A percentile compares a stretch with the other conserved stretches of the same genome.
Evolutionary conservation across 2,329 filamentous ascomycete genomes (phyloP).

Genomic region (Pestalotiopsis fici): DNA sequence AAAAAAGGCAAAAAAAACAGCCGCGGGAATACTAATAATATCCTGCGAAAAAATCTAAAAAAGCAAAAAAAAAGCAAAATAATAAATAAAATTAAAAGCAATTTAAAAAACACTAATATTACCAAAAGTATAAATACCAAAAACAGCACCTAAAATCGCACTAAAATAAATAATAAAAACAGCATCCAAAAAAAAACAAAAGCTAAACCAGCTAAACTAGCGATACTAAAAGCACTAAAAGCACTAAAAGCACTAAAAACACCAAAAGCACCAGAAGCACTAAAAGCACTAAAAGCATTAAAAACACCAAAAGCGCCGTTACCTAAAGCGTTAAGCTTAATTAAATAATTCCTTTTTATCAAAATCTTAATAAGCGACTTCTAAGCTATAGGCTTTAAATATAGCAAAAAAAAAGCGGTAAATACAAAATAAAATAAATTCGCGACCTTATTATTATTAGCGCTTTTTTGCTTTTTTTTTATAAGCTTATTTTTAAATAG

Average conservation of each 20-base stretch:
- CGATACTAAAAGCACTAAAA: neutral
- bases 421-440: neutral
- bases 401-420: neutral
- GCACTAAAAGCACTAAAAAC: no score
- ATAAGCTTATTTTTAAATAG: neutral
- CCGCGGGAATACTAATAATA: no score
- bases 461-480: neutral
- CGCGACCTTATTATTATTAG: neutral
- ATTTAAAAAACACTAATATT: no score
- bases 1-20: neutral
- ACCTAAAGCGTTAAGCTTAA: neutral
- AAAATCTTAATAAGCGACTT: neutral
- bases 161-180: no score
- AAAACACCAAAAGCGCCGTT: neutral
- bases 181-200: no score
- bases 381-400: neutral
- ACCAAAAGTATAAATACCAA: no score
- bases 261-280: no score
- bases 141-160: no score
- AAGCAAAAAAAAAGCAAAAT: no score
- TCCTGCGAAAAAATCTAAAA: no score
- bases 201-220: no score
- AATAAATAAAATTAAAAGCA: constrained; percentile 7
- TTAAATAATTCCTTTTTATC: neutral
- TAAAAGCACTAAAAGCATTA: neutral